phyloP scores from a whole-genome alignment of 495 filamentous ascomycete genomes.

The Trichocladium uniseriatum region DNA sequence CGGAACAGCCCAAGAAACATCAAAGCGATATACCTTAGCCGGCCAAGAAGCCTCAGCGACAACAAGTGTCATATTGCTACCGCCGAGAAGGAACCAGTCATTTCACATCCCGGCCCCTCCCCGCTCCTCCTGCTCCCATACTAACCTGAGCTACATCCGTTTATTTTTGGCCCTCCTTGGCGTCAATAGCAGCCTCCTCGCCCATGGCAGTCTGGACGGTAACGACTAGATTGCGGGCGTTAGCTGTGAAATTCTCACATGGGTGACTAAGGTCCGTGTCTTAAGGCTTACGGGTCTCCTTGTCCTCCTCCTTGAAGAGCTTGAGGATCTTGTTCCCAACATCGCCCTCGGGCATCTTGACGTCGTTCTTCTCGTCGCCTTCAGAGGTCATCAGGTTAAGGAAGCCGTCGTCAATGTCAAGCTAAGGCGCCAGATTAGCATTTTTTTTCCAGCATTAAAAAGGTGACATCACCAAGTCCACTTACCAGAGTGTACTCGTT shows the following conservation, averaged over 20 bases:
- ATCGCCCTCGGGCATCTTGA: conserved; percentile 86
- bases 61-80: conserved; percentile 10
- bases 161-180: conserved; percentile 70
- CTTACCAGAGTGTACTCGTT: conserved; percentile 90
- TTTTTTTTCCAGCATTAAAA: neutral
- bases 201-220: conserved; percentile 91
- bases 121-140: conserved; percentile 1
- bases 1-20: conserved; percentile 22
- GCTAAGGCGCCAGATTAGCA: conserved; percentile 37
- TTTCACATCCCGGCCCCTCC: conserved; percentile 5
- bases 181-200: conserved; percentile 85
- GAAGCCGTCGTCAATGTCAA: conserved; percentile 87
- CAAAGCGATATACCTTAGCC: conserved; percentile 17
- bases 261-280: neutral
- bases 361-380: conserved; percentile 83
- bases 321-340: conserved; percentile 69
- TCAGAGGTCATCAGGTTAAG: conserved; percentile 77
- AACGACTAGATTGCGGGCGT: conserved; percentile 52
- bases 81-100: conserved; percentile 9
- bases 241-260: conserved; percentile 5
- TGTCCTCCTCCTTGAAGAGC: conserved; percentile 59
- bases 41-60: conserved; percentile 10
- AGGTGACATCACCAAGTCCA: conserved; percentile 11
- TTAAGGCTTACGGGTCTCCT: conserved; percentile 66
- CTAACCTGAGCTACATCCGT: neutral